Base-by-base conservation (phyloP, 805 yeast genomes). In the Ogataea pignaliae region DNA sequence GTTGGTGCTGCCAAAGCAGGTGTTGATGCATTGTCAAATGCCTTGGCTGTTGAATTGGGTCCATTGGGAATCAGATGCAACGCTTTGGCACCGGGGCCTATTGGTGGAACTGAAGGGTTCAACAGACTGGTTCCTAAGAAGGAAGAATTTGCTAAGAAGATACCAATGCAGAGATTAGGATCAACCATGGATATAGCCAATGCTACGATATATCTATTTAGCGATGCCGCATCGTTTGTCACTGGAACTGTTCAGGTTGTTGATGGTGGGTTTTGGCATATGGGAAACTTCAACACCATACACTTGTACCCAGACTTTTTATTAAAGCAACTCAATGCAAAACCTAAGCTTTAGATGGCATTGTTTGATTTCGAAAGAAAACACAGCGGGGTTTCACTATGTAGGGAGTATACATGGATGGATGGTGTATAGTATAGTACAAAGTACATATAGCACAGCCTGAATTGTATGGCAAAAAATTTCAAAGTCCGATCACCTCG, bases 1-100 rank as follows among this genome's bases (percentile, higher is more conserved):
- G 97, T 89, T 3, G 84, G 90, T 6, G 97, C 97, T 0, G 97
- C 97, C 3, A 91, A 91, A 66, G 96, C 97, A 1, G 98, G 97
- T 21, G 75, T 91, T 35, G 98, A 91, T 62, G 95, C 97, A 3
- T 70, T 90, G 32, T 79, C 88, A 26, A 81, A 84, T 51, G 83
- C 89, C 2, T 66, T 90, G 46, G 95, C 97, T 2, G 93, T 89
- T 6, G 98, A 90, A 65, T 71, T 88, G 43, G 97, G 97, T 1
- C 96, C 97, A 2, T 61, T 87, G 43, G 97, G 97, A 5, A 75
- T 90, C 36, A 76, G 93, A 44, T 76, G 81, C 37, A 90, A 91
- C 62, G 80, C 86, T 57, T 77, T 90, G 54, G 97, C 97, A 2
- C 98, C 98, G 0, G 97, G 98, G 14, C 82, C 88, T 9, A 90